Conservation (phyloP, 768 basidiomycete genomes). For the Pseudohyphozyma bogoriensis region DNA sequence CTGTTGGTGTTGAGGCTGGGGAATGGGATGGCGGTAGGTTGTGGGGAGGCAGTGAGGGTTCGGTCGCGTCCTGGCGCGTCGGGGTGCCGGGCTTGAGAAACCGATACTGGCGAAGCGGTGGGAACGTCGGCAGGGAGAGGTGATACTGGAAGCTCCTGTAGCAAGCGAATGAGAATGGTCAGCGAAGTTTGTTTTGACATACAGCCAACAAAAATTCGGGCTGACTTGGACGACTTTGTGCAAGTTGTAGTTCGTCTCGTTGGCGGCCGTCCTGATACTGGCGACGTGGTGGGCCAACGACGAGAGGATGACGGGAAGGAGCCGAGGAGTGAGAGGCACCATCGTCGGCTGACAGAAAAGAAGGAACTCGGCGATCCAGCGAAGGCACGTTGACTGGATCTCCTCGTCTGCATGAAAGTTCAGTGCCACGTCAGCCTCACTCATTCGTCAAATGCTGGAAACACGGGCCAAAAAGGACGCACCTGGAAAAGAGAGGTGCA, state of each 20-base stretch:
- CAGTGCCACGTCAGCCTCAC: background rate
- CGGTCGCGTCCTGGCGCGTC: constrained; percentile 3
- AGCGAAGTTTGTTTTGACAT: constrained; percentile 1
- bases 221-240: constrained; percentile 74
- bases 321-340: constrained; percentile 84
- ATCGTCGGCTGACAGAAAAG: constrained; percentile 80
- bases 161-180: background rate
- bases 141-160: background rate
- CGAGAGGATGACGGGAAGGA: constrained; percentile 84
- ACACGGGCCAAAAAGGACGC: too few species aligned
- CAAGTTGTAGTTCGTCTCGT: constrained; percentile 74
- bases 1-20: background rate
- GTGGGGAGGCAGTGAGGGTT: constrained; percentile 5
- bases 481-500: constrained; percentile 71
- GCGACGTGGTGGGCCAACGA: constrained; percentile 85
- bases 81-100: background rate
- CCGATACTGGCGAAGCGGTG: background rate
- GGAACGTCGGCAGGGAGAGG: constrained; percentile 4
- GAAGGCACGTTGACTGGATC: constrained; percentile 84
- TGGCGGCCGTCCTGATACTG: constrained; percentile 78
- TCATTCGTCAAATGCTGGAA: background rate
- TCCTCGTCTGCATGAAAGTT: constrained; percentile 63
- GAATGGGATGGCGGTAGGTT: constrained; percentile 15
- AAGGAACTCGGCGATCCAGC: constrained; percentile 86
- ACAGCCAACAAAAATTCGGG: constrained; percentile 52